Conservation (phyloP, 805 yeast species). For the Babjeviella inositovora region DNA sequence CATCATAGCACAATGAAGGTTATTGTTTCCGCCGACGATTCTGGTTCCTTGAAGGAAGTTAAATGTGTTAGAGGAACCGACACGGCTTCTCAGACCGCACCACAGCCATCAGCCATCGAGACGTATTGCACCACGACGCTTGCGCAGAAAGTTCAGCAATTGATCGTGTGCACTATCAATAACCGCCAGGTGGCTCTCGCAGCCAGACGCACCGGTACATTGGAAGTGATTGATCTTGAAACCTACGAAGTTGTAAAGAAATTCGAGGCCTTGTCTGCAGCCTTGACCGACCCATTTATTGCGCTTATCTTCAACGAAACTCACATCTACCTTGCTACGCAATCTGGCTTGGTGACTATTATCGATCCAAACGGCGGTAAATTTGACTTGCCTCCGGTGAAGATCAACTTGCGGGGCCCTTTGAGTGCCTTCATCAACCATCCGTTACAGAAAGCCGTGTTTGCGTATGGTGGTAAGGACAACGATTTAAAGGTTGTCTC, state of each 20-base stretch:
- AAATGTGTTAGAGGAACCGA: constrained; percentile 57
- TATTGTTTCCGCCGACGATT: constrained; percentile 48
- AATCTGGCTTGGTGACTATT: constrained; percentile 15
- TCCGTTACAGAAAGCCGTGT: constrained; percentile 28
- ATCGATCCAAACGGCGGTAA: constrained; percentile 5
- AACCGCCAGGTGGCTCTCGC: constrained; percentile 19
- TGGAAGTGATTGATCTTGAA: constrained; percentile 2
- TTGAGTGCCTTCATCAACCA: constrained; percentile 29
- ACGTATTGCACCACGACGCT: constrained; percentile 18
- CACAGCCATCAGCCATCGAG: constrained; percentile 42
- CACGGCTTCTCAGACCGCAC: constrained; percentile 54
- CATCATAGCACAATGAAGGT: constrained; percentile 37
- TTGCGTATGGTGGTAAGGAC: constrained; percentile 83
- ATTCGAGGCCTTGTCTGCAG: constrained; percentile 3
- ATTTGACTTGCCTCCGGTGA: constrained; percentile 14
- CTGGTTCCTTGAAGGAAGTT: constrained; percentile 51
- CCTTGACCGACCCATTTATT: constrained; percentile 17
- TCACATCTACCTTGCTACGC: constrained; percentile 13
- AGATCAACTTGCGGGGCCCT: constrained; percentile 23
- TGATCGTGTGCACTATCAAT: constrained; percentile 9
- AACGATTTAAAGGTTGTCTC: constrained; percentile 42
- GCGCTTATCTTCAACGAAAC: constrained; percentile 12
- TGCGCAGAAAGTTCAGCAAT: constrained; percentile 15
- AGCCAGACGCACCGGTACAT: constrained; percentile 21
- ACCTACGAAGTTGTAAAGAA: constrained; percentile 6